These are phyloP conservation scores for Lactuca sativa DNA, from an alignment of 129 eudicot species.

Conservation along the genomic window DNA sequence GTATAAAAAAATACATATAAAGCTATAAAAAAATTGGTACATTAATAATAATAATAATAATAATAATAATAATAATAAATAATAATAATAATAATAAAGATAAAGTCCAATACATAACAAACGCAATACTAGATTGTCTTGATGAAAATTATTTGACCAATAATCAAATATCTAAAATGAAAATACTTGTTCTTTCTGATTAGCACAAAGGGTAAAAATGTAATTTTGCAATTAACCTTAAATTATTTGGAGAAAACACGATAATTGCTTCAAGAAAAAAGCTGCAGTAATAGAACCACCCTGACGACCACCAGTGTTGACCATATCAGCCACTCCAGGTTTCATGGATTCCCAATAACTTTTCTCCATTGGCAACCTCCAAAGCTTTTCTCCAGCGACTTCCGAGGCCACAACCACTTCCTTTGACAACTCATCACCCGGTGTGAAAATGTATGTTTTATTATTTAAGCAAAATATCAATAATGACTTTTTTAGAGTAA, in stretches of 20 bases:
- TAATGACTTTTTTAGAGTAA: too few relatives aligned
- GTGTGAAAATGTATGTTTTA: too few relatives aligned
- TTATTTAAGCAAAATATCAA: too few relatives aligned
- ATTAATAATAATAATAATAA: too few relatives aligned
- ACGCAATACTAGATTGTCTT: too few relatives aligned
- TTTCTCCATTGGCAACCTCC: slow-evolving; percentile 82
- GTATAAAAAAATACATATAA: too few relatives aligned
- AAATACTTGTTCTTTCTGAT: not conserved
- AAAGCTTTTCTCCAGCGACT: slow-evolving; percentile 62
- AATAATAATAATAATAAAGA: too few relatives aligned
- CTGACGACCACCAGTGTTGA: slow-evolving; percentile 86
- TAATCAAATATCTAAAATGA: not conserved
- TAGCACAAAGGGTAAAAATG: not conserved
- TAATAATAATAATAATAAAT: too few relatives aligned
- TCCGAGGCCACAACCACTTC: slow-evolving; percentile 69
- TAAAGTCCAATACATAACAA: too few relatives aligned
- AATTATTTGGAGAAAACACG: not conserved
- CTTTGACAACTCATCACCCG: slow-evolving; percentile 5
- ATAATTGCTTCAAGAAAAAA: slow-evolving; percentile 94
- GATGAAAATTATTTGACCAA: not conserved
- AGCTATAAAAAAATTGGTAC: too few relatives aligned
- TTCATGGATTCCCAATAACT: slow-evolving; percentile 98
- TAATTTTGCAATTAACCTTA: too few relatives aligned
- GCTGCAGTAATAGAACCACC: slow-evolving; percentile 96
- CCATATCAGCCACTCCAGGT: slow-evolving; percentile 98